Evolutionary conservation across 768 basidiomycete species (phyloP).

Genomic region (Melanogaster broomeanus): DNA sequence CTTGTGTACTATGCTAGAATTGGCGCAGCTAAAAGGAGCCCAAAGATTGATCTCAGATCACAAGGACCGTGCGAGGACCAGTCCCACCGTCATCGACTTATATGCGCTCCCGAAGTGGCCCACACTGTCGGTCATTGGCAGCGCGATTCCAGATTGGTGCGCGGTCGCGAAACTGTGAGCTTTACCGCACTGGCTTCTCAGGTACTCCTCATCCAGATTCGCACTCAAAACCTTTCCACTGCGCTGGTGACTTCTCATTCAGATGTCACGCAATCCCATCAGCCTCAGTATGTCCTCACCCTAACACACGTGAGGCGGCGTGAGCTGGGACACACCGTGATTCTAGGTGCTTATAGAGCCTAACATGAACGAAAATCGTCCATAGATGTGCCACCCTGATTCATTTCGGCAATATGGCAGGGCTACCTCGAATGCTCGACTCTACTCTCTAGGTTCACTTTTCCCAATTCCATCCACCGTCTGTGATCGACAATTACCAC

Average conservation of each 20-base stretch:
- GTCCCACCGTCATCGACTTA: too few relatives aligned
- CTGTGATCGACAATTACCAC: neutral
- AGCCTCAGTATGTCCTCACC: neutral
- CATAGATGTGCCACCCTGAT: conserved; percentile 23
- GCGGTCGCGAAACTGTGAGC: conserved; percentile 26
- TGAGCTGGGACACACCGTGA: neutral
- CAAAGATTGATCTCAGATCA: too few relatives aligned
- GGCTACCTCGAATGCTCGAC: conserved; percentile 8
- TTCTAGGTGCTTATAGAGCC: conserved; percentile 6
- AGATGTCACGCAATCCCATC: conserved; percentile 5
- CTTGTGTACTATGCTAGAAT: too few relatives aligned
- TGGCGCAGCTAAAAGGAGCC: too few relatives aligned
- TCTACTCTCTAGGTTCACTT: conserved; percentile 16
- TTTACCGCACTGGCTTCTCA: conserved; percentile 18
- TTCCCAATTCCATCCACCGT: conserved; percentile 15
- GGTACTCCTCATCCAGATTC: conserved; percentile 26
- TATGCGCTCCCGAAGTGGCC: too few relatives aligned
- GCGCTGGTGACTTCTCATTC: conserved; percentile 20
- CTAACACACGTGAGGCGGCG: conserved; percentile 3
- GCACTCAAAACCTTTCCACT: conserved; percentile 22
- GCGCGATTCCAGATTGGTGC: conserved; percentile 29
- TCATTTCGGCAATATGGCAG: conserved; percentile 29
- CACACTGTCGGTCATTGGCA: too few relatives aligned
- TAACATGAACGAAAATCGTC: neutral
- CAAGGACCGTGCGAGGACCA: too few relatives aligned